Evolutionary conservation across 225 moss, liverwort and hornwort species (phyloP).

Genomic region (Sphagnum contortum): DNA sequence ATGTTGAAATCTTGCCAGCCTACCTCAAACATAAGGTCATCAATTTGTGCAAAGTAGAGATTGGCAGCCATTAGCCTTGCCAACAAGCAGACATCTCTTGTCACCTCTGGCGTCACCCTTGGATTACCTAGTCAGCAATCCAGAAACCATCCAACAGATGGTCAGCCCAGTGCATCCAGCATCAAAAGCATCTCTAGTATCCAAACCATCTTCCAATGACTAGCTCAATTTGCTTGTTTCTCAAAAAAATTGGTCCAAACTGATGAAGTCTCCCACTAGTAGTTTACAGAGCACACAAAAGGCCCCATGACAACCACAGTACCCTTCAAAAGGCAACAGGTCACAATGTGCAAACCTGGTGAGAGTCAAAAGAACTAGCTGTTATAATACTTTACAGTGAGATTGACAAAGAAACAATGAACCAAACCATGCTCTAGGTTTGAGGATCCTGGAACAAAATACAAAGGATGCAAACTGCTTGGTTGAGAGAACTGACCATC

Average conservation of each 20-base stretch:
- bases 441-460: not conserved
- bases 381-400: no score
- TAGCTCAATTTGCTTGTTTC: not conserved
- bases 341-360: no score
- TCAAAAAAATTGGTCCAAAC: no score
- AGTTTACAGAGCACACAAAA: not conserved
- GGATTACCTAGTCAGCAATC: constrained; percentile 32
- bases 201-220: not conserved
- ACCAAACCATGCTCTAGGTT: not conserved
- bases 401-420: not conserved
- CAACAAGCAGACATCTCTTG: constrained; percentile 55
- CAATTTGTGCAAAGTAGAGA: constrained; percentile 52
- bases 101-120: constrained; percentile 54
- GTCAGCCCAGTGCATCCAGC: not conserved
- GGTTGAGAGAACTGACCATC: constrained; percentile 22
- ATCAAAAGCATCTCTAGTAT: not conserved
- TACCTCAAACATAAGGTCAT: constrained; percentile 63
- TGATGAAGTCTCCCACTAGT: not conserved
- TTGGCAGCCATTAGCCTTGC: constrained; percentile 57
- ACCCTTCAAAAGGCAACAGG: not conserved
- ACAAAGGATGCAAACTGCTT: not conserved
- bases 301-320: not conserved
- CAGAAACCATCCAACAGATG: not conserved
- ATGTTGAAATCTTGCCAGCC: not conserved
- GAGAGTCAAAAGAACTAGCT: no score